Evolutionary conservation across 2,329 filamentous ascomycete genomes (phyloP).

Genomic region (Neobulgaria alba): DNA sequence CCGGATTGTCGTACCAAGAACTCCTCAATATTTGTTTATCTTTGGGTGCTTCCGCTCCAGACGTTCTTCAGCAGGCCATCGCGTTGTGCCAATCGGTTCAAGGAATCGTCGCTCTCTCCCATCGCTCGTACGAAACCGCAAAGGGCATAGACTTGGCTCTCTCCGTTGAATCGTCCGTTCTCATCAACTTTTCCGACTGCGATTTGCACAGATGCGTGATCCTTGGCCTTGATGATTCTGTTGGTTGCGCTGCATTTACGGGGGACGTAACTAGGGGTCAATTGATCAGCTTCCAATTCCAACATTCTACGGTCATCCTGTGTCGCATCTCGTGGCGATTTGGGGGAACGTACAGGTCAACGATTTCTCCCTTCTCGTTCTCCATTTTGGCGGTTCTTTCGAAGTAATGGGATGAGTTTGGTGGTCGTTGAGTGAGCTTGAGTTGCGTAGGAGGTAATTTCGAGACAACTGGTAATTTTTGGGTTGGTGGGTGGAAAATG

Average conservation of each 20-base stretch:
- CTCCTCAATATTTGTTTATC: conserved; percentile 27
- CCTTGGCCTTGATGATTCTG: conserved; percentile 99
- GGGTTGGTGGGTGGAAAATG: conserved; percentile 8
- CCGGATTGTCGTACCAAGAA: conserved; percentile 23
- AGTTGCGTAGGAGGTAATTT: conserved; percentile 25
- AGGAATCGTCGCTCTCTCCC: conserved; percentile 93
- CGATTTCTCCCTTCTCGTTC: conserved; percentile 99
- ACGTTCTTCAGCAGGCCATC: conserved; percentile 97
- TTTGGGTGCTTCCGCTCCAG: conserved; percentile 57
- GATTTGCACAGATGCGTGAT: conserved; percentile 98
- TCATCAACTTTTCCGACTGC: conserved; percentile 97
- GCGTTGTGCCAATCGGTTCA: conserved; percentile 92
- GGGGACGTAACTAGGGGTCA: conserved; percentile 71
- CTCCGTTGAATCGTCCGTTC: conserved; percentile 87
- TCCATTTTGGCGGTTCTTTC: conserved; percentile 67
- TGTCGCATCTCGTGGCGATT: background rate
- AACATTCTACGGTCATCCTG: background rate
- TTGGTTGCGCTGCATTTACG: conserved; percentile 98
- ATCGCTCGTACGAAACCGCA: conserved; percentile 96
- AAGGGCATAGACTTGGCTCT: conserved; percentile 95
- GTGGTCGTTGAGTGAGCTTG: background rate
- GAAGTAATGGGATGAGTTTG: conserved; percentile 16
- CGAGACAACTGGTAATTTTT: conserved; percentile 22
- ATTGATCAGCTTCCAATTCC: conserved; percentile 9
- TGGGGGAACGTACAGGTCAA: conserved; percentile 74